Evolutionary conservation across 179 eudicot species (phyloP).

Genomic region (Beta lomatogona): DNA sequence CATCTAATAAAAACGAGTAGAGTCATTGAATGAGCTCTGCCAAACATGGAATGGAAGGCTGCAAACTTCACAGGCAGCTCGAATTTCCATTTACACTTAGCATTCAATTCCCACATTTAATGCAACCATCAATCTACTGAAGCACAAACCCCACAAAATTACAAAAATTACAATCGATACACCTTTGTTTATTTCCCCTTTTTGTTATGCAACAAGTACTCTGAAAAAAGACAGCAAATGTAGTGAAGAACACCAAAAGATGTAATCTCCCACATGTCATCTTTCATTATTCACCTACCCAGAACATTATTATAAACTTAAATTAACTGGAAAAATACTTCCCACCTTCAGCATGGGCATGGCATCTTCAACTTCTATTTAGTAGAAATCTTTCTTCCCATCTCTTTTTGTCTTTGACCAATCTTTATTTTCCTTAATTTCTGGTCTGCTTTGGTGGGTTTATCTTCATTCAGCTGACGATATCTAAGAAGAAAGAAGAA

Average conservation of each 20-base stretch:
- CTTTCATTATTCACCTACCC: conserved; percentile 4
- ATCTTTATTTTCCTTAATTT: neutral
- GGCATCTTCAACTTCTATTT: neutral
- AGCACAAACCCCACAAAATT: neutral
- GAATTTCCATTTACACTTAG: neutral
- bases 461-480: neutral
- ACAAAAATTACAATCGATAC: neutral
- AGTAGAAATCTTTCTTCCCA: neutral
- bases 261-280: conserved; percentile 2
- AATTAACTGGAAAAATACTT: neutral
- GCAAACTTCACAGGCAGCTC: neutral
- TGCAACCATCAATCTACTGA: neutral
- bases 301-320: neutral
- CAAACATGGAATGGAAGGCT: neutral
- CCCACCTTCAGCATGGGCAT: neutral
- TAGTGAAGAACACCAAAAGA: neutral
- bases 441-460: neutral
- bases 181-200: too few species aligned
- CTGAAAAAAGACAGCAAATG: too few species aligned
- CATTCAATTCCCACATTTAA: neutral
- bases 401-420: neutral
- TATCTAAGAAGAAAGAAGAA: too few species aligned
- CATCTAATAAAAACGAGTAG: too few species aligned
- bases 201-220: too few species aligned
- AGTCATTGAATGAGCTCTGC: neutral